phyloP scores from a whole-genome alignment of 495 filamentous ascomycete species.

The Penicillium atrosanguineum region DNA sequence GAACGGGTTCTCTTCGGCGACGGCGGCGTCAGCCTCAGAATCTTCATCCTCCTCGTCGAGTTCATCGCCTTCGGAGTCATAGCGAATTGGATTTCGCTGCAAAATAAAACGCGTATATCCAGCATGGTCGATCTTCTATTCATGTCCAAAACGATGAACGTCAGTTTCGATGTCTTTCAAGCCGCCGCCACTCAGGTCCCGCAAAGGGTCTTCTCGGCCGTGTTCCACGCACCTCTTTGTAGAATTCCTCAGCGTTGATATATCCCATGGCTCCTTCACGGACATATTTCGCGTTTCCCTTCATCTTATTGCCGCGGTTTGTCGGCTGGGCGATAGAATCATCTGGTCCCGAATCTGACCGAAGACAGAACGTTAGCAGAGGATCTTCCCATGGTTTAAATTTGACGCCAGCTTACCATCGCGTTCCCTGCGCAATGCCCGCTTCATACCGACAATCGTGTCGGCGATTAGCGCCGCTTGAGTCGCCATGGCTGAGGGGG shows the following conservation, averaged over 20 bases:
- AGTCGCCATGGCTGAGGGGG: slow-evolving; percentile 58
- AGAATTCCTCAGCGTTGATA: slow-evolving; percentile 68
- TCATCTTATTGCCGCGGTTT: slow-evolving; percentile 91
- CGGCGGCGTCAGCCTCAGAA: slow-evolving; percentile 67
- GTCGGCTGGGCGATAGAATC: slow-evolving; percentile 74
- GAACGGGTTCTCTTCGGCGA: slow-evolving; percentile 80
- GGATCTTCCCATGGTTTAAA: background rate
- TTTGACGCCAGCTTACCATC: slow-evolving; percentile 45
- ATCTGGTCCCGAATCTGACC: slow-evolving; percentile 81
- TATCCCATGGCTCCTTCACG: slow-evolving; percentile 72
- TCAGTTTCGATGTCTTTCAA: slow-evolving; percentile 13
- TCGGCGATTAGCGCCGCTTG: slow-evolving; percentile 69
- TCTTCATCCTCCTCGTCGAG: slow-evolving; percentile 72
- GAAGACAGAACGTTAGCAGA: slow-evolving; percentile 13
- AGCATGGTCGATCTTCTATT: slow-evolving; percentile 76
- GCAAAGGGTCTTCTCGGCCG: background rate
- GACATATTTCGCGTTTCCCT: slow-evolving; percentile 75
- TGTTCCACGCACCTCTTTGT: slow-evolving; percentile 68
- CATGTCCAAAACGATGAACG: background rate
- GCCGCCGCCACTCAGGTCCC: background rate
- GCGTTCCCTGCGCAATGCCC: slow-evolving; percentile 60
- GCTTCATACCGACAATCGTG: slow-evolving; percentile 75
- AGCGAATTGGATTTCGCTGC: slow-evolving; percentile 65
- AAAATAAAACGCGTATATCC: slow-evolving; percentile 85
- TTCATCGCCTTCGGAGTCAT: slow-evolving; percentile 86